These are phyloP conservation scores for Pinus tabuliformis DNA, from an alignment of 75 land plant species.

Conservation along the genomic window DNA sequence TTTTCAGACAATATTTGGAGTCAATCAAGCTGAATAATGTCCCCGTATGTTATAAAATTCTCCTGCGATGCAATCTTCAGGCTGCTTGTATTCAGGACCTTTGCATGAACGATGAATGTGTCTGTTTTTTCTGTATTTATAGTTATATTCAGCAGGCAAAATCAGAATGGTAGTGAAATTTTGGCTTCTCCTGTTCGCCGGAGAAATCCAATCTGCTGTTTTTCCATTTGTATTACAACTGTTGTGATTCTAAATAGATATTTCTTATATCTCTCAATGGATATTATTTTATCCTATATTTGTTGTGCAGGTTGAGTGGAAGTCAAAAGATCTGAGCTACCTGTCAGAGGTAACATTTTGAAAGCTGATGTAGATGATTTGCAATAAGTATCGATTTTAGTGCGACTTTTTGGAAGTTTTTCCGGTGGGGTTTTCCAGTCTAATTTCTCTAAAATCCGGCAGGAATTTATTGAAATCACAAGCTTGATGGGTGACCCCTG, in stretches of 20 bases:
- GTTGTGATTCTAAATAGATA: background rate
- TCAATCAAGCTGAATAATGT: constrained; percentile 94
- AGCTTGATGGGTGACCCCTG: too few species aligned
- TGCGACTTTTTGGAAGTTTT: too few species aligned
- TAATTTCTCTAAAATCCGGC: too few species aligned
- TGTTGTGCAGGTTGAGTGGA: constrained; percentile 76
- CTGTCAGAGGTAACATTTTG: constrained; percentile 57
- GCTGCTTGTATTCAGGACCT: constrained; percentile 2
- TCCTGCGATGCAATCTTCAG: background rate
- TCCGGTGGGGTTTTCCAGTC: too few species aligned
- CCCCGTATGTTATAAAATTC: constrained; percentile 37
- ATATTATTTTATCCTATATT: background rate
- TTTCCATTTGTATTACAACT: background rate
- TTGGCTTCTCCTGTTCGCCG: background rate
- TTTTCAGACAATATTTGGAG: constrained; percentile 85
- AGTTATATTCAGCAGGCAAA: background rate
- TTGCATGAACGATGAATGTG: background rate
- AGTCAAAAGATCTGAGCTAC: constrained; percentile 73
- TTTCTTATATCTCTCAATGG: background rate
- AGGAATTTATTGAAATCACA: too few species aligned
- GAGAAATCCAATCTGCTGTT: background rate
- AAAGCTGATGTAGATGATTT: too few species aligned
- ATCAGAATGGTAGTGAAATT: background rate
- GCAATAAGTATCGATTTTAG: background rate
- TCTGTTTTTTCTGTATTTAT: background rate